Conservation (phyloP, 345 rosid species). For the Anacardium occidentale region DNA sequence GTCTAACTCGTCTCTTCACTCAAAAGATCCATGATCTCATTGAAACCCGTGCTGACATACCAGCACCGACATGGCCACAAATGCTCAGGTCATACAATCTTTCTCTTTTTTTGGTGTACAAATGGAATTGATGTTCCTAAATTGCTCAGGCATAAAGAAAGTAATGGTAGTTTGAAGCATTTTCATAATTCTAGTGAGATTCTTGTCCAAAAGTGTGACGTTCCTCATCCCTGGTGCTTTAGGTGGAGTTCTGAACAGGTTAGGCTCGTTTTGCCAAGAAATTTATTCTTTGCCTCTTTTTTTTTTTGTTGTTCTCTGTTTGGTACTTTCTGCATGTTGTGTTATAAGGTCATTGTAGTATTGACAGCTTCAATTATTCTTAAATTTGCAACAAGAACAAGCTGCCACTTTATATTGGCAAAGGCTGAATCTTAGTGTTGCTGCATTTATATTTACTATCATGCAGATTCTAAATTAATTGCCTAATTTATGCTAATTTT, state of each 20-base stretch:
- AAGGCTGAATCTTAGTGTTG: neutral
- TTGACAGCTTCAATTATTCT: neutral
- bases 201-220: slow-evolving; percentile 91
- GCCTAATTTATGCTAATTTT: neutral
- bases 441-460: neutral
- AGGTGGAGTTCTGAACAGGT: slow-evolving; percentile 96
- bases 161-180: slow-evolving; percentile 54
- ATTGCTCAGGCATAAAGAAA: slow-evolving; percentile 59
- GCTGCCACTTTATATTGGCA: neutral
- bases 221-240: slow-evolving; percentile 96
- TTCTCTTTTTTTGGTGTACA: slow-evolving; percentile 14
- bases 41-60: slow-evolving; percentile 86
- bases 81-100: slow-evolving; percentile 55
- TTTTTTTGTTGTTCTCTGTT: neutral
- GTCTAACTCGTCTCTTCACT: slow-evolving; percentile 92
- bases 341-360: neutral
- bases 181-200: slow-evolving; percentile 65
- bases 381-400: neutral
- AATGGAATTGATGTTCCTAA: slow-evolving; percentile 70
- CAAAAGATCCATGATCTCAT: slow-evolving; percentile 97
- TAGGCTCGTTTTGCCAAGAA: slow-evolving; percentile 10
- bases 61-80: slow-evolving; percentile 98
- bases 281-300: neutral
- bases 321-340: neutral
- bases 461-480: neutral